Conservation (phyloP, 176 grass and related monocot species). For the Oryza nivara region DNA sequence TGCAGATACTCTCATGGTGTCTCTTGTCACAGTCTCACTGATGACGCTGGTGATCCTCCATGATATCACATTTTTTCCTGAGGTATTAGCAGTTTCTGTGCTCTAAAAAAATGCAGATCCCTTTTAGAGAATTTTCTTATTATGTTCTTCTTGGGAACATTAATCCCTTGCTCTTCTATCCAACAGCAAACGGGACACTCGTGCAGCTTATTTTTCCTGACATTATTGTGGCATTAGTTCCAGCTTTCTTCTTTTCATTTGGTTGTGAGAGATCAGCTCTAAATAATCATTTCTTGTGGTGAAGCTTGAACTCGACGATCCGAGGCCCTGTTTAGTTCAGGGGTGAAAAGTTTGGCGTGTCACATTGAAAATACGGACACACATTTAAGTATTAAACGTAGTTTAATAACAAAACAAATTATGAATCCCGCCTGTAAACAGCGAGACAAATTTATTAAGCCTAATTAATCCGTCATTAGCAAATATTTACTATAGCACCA, state of each 20-base stretch:
- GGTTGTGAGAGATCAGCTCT: background rate
- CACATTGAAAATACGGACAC: no score
- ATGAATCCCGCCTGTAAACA: no score
- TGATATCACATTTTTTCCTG: background rate
- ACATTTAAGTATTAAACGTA: no score
- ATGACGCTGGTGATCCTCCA: background rate
- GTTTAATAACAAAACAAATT: no score
- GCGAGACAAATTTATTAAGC: no score
- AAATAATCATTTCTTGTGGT: background rate
- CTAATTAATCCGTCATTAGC: no score
- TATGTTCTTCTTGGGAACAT: background rate
- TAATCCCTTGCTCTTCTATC: background rate
- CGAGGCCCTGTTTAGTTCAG: no score
- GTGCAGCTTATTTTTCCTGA: background rate
- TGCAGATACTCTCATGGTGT: background rate
- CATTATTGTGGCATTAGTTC: background rate
- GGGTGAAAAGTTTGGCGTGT: no score
- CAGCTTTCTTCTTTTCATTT: background rate
- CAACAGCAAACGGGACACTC: background rate
- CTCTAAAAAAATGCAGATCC: background rate
- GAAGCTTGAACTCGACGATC: no score
- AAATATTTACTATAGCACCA: no score
- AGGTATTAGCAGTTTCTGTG: background rate
- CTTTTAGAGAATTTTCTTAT: background rate
- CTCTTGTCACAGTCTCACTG: background rate